These are phyloP conservation scores for Saccharomycopsis schoenii DNA, from an alignment of 805 yeast genomes.

Conservation along the genomic window DNA sequence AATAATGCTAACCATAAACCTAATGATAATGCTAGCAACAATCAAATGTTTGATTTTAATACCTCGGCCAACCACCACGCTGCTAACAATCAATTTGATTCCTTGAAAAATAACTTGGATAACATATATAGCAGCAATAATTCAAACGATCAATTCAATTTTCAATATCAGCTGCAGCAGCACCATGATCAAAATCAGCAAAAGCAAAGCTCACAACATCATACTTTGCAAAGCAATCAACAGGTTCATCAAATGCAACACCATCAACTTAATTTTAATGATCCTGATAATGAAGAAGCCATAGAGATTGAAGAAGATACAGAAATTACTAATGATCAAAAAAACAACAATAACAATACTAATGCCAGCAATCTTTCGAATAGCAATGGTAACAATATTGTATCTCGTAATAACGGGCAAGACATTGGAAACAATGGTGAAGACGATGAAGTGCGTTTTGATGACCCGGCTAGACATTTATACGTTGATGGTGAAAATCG, in stretches of 20 bases:
- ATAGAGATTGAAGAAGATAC: conserved; percentile 1
- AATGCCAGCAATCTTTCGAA: neutral
- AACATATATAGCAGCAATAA: neutral
- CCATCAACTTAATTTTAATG: neutral
- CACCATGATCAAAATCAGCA: conserved; percentile 21
- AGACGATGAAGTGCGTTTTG: conserved; percentile 66
- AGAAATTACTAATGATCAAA: conserved; percentile 8
- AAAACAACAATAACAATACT: conserved; percentile 12
- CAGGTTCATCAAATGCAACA: neutral
- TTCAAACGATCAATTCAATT: conserved; percentile 1
- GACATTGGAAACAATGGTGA: conserved; percentile 14
- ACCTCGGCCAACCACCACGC: neutral
- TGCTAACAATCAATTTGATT: neutral
- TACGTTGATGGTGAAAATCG: conserved; percentile 92
- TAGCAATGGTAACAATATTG: neutral
- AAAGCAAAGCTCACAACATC: conserved; percentile 12
- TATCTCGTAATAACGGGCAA: conserved; percentile 1
- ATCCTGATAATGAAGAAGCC: neutral
- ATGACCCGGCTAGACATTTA: conserved; percentile 91
- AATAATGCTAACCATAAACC: conserved; percentile 20
- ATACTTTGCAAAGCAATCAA: neutral
- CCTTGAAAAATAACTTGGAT: neutral
- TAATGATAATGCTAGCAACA: conserved; percentile 17
- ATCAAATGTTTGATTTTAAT: conserved; percentile 17
- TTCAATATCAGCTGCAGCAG: conserved; percentile 17